Evolutionary conservation across 2,329 filamentous ascomycete genomes (phyloP), one percentile per base, ranked within the genome.

Genomic region (Madurella fahalii): DNA sequence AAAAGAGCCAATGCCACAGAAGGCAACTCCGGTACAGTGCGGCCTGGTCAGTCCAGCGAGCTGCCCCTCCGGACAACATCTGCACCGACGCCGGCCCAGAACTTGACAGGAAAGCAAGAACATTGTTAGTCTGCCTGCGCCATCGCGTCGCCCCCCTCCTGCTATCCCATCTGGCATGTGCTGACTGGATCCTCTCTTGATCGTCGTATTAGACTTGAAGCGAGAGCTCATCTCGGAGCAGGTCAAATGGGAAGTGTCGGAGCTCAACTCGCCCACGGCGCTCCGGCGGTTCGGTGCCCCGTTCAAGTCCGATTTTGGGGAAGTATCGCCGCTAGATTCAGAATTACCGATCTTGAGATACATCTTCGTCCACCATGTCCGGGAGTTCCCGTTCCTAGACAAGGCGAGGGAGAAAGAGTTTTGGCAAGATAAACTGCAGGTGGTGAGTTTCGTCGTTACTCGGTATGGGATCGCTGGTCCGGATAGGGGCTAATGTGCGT

Each of bases 331-430:
- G 13, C 81, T 95, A 57, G 91, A 99, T 68, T 96, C 92, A 2
- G 93, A 97, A 64, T 79, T 99, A 30, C 94, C 94, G 16, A 87
- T 99, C 59, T 78, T 99, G 58, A 84, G 94, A 61, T 97, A 94
- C 74, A 96, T 99, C 67, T 99, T 99, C 69, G 94, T 97, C 52
- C 88, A 97, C 69, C 92, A 97, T 84, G 85, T 99, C 56, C 90
- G 94, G 67, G 95, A 97, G 66, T 99, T 99, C 66, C 94, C 94
- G 1, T 99, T 99, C 68, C 82, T 99, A 60, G 91, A 99, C 72
- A 90, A 95, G 77, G 94, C 94, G 18, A 87, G 84, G 67, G 94
- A 99, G 80, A 96, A 97, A 80, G 94, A 99, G 73, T 99, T 99
- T 67, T 99, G 94, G 94, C 94, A 99, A 74, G 91, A 97, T 69